phyloP scores from a whole-genome alignment of 1,284 basidiomycete species.

The Porogramme epimiltina region DNA sequence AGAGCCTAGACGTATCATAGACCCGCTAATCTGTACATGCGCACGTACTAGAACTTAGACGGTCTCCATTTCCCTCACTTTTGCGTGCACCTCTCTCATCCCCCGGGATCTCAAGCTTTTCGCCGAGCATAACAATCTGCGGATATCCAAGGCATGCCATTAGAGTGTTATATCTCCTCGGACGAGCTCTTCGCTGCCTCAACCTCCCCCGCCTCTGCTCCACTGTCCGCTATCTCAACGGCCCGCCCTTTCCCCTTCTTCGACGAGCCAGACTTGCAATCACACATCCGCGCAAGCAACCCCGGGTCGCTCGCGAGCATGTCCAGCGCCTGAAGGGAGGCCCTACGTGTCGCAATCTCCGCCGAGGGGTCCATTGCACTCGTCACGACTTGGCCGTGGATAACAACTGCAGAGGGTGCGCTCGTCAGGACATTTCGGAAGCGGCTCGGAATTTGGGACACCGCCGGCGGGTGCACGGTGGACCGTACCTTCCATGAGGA shows the following conservation, averaged over 20 bases:
- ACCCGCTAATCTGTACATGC: conserved; percentile 18
- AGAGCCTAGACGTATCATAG: conserved; percentile 12
- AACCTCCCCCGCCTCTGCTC: conserved; percentile 15
- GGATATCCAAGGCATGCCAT: too few species aligned
- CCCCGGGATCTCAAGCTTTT: too few species aligned
- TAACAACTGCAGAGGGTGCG: conserved; percentile 45
- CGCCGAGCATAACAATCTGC: too few species aligned
- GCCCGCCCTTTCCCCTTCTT: conserved; percentile 31
- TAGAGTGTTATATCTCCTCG: neutral
- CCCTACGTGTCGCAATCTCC: conserved; percentile 56
- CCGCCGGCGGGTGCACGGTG: neutral
- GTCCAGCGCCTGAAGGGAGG: conserved; percentile 63
- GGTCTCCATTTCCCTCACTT: neutral
- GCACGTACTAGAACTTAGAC: conserved; percentile 7
- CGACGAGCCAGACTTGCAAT: conserved; percentile 46
- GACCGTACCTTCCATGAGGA: conserved; percentile 26
- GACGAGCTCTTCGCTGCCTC: conserved; percentile 15
- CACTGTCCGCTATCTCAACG: neutral
- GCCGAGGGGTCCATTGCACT: conserved; percentile 52
- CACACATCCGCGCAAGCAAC: conserved; percentile 62
- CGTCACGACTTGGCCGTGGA: conserved; percentile 67
- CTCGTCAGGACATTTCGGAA: too few species aligned
- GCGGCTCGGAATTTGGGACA: too few species aligned
- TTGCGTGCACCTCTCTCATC: too few species aligned
- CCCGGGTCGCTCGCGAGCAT: conserved; percentile 62